A percentile compares a stretch with the other conserved stretches of the same genome.
phyloP scores from a whole-genome alignment of 495 filamentous ascomycete species.

The Neurospora pannonica region DNA sequence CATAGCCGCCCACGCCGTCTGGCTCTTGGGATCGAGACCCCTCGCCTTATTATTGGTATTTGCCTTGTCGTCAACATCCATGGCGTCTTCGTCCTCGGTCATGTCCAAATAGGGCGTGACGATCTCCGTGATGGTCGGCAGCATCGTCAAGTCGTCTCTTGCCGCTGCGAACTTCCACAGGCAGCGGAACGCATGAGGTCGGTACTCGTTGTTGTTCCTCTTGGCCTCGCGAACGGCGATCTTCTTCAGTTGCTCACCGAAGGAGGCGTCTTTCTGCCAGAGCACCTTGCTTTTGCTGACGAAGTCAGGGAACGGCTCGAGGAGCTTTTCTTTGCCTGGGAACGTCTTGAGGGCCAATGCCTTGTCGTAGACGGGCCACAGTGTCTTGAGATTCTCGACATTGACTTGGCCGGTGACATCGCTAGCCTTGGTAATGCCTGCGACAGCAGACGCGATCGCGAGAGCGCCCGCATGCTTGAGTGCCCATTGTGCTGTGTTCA shows the following conservation, averaged over 20 bases:
- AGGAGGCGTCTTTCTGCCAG: constrained; percentile 43
- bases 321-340: constrained; percentile 81
- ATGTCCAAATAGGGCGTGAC: constrained; percentile 51
- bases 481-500: constrained; percentile 75
- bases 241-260: constrained; percentile 38
- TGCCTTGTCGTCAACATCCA: constrained; percentile 45
- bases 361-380: constrained; percentile 79
- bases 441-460: constrained; percentile 64
- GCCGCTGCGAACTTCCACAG: constrained; percentile 61
- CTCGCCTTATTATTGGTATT: constrained; percentile 20
- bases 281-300: constrained; percentile 49
- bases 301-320: constrained; percentile 77
- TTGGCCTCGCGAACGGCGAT: constrained; percentile 82
- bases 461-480: constrained; percentile 82
- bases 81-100: constrained; percentile 43
- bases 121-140: constrained; percentile 54
- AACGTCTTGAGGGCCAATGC: constrained; percentile 82
- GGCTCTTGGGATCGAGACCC: constrained; percentile 23
- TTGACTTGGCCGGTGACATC: constrained; percentile 42
- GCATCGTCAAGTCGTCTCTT: constrained; percentile 56
- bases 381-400: constrained; percentile 43
- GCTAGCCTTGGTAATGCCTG: constrained; percentile 39
- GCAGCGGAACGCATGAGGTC: constrained; percentile 61
- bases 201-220: constrained; percentile 73
- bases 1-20: constrained; percentile 29